phyloP scores from a whole-genome alignment of 257 asterid genomes.

The Mitragyna speciosa region DNA sequence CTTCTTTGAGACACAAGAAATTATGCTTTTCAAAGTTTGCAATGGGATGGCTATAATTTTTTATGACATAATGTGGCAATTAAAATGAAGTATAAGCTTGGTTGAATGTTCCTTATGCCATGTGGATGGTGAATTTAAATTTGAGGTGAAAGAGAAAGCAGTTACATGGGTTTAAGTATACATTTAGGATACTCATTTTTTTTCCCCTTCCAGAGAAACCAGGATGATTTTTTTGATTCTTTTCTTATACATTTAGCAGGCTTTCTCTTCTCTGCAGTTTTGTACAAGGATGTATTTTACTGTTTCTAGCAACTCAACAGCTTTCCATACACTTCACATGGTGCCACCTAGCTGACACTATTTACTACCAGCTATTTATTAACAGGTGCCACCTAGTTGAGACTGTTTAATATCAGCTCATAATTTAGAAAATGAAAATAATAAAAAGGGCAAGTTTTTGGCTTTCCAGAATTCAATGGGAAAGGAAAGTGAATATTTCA shows the following conservation, averaged over 20 bases:
- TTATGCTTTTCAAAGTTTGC: too few species aligned
- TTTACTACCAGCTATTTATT: background rate
- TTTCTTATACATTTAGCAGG: background rate
- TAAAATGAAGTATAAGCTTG: background rate
- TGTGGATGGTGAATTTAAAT: too few species aligned
- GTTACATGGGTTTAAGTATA: background rate
- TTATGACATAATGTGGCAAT: too few species aligned
- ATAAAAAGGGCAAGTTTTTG: background rate
- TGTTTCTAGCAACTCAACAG: background rate
- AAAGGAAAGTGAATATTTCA: background rate
- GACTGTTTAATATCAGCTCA: too few species aligned
- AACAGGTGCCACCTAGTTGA: background rate
- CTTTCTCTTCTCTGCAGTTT: background rate
- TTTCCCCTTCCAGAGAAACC: slow-evolving; percentile 1
- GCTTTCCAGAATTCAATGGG: background rate
- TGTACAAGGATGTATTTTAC: background rate
- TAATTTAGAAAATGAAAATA: background rate
- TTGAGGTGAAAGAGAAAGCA: background rate
- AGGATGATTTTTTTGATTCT: background rate
- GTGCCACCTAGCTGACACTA: background rate
- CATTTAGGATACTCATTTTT: background rate
- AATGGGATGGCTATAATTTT: background rate
- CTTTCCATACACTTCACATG: background rate
- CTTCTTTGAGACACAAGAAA: too few species aligned
- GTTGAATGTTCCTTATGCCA: background rate